These are phyloP conservation scores for Xylaria sp. DNA, from an alignment of 2,329 filamentous ascomycete species.

Conservation along the genomic window DNA sequence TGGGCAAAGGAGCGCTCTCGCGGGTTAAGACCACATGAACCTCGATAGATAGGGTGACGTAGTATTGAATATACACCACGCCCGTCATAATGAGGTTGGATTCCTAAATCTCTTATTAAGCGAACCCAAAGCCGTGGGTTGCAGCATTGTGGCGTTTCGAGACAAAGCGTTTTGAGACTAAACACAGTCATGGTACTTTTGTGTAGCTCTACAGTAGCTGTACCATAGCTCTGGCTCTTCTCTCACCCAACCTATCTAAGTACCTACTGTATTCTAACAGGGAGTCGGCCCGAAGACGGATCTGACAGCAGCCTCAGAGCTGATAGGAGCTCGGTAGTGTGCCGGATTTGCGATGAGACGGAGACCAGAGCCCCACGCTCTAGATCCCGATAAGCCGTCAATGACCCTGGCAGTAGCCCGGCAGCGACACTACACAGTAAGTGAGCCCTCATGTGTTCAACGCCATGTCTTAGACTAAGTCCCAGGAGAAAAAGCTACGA, in stretches of 20 bases:
- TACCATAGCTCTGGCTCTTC: not conserved
- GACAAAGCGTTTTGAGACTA: too few relatives aligned
- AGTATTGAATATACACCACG: not conserved
- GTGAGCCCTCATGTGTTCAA: not conserved
- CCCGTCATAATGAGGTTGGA: not conserved
- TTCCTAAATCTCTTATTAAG: not conserved
- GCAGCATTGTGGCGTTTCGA: not conserved
- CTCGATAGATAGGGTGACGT: constrained; percentile 7
- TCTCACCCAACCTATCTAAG: not conserved
- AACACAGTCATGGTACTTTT: not conserved
- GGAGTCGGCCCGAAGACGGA: constrained; percentile 19
- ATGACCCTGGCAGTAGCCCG: too few relatives aligned
- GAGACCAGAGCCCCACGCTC: constrained; percentile 1
- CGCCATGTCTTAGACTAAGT: constrained; percentile 1
- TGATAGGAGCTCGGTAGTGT: constrained; percentile 15
- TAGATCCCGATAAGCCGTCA: constrained; percentile 17
- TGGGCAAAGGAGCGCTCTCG: not conserved
- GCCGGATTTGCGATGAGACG: constrained; percentile 16
- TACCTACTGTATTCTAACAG: not conserved
- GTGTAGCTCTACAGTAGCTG: too few relatives aligned
- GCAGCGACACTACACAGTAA: too few relatives aligned
- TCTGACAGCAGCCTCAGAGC: constrained; percentile 13
- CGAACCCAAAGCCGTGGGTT: not conserved
- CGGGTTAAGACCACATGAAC: not conserved
- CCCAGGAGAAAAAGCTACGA: not conserved